phyloP scores from a whole-genome alignment of 2,329 filamentous ascomycete genomes.

The Tolypocladium nubicola region DNA sequence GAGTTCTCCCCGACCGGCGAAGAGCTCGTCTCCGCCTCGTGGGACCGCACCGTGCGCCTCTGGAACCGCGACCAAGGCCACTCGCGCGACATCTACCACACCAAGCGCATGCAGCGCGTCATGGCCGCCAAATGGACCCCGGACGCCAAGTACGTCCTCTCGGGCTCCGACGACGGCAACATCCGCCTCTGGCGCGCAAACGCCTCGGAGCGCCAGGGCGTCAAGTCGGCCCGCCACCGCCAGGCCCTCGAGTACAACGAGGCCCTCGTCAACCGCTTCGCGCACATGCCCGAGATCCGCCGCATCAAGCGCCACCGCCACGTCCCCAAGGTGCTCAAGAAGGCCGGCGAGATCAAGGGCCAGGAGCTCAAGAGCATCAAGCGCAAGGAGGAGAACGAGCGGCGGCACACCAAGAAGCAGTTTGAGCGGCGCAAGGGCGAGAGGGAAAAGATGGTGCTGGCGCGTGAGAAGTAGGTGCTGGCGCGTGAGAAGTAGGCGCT shows the following conservation, averaged over 20 bases:
- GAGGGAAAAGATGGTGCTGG: constrained; percentile 87
- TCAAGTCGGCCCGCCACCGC: constrained; percentile 76
- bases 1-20: constrained; percentile 92
- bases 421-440: constrained; percentile 63
- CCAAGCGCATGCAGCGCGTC: constrained; percentile 93
- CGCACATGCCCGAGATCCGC: constrained; percentile 92
- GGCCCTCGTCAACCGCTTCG: constrained; percentile 70
- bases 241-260: constrained; percentile 89
- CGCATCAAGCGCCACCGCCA: constrained; percentile 88
- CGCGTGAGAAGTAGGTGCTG: constrained; percentile 41
- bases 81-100: constrained; percentile 90
- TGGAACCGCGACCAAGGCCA: constrained; percentile 75
- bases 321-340: constrained; percentile 87
- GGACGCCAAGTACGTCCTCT: constrained; percentile 81
- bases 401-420: constrained; percentile 81
- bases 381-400: constrained; percentile 85
- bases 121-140: constrained; percentile 79
- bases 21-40: constrained; percentile 82
- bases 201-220: constrained; percentile 70
- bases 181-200: constrained; percentile 77
- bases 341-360: constrained; percentile 86
- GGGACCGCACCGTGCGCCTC: constrained; percentile 74
- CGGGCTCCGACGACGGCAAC: constrained; percentile 90
- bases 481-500: constrained; percentile 43
- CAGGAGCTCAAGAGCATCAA: constrained; percentile 84